These are phyloP conservation scores for Laetiporus sulphureus DNA, from an alignment of 1,284 basidiomycete genomes.

Conservation along the genomic window DNA sequence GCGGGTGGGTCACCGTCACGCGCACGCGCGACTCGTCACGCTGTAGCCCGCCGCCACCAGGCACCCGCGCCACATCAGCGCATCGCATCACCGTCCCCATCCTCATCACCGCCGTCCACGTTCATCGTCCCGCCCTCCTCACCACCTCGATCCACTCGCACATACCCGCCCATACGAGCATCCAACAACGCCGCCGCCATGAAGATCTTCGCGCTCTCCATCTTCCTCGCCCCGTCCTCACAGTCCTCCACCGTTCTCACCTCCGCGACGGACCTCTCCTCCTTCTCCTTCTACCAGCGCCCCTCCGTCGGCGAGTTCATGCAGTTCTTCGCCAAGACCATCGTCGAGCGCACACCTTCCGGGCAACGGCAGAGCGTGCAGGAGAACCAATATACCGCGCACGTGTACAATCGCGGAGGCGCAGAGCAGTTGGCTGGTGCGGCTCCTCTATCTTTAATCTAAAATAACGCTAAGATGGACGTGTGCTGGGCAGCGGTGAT, in stretches of 20 bases:
- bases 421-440: conserved; percentile 73
- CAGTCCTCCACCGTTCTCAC: conserved; percentile 61
- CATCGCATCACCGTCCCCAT: no score
- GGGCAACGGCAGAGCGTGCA: conserved; percentile 92
- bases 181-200: no score
- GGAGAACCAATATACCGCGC: conserved; percentile 92
- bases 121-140: no score
- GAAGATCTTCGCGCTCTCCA: conserved; percentile 68
- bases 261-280: conserved; percentile 78
- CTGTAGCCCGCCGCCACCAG: no score
- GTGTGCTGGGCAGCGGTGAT: conserved; percentile 63
- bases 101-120: no score
- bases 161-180: no score
- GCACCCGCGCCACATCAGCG: no score
- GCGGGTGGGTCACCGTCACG: no score
- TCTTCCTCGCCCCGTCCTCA: conserved; percentile 51
- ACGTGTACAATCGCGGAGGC: conserved; percentile 86
- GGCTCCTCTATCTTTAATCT: conserved; percentile 18
- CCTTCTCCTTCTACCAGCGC: conserved; percentile 92
- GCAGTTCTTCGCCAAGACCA: conserved; percentile 88
- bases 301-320: conserved; percentile 85
- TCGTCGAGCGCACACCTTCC: conserved; percentile 82
- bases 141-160: no score
- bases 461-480: neutral
- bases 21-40: no score